phyloP scores from a whole-genome alignment of 805 yeast species.

The Starmera amethionina region DNA sequence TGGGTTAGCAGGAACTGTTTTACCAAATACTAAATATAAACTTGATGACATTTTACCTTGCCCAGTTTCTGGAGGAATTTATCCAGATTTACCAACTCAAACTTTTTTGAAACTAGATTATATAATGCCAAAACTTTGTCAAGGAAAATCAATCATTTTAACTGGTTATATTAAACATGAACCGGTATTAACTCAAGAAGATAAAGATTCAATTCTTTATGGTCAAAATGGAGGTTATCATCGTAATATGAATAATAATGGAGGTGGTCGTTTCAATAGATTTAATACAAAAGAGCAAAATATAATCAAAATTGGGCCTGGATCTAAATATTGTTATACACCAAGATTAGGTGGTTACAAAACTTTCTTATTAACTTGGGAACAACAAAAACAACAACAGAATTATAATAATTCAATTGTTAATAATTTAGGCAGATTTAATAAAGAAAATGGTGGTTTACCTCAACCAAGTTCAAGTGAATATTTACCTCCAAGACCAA shows the following conservation, averaged over 20 bases:
- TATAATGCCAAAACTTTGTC: conserved; percentile 44
- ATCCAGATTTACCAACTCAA: conserved; percentile 31
- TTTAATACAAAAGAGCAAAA: conserved; percentile 26
- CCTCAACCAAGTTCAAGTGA: conserved; percentile 8
- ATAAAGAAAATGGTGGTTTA: not conserved
- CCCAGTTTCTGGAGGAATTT: conserved; percentile 24
- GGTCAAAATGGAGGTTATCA: conserved; percentile 27
- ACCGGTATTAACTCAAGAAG: conserved; percentile 56
- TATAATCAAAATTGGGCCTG: conserved; percentile 37
- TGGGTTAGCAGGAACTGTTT: conserved; percentile 51
- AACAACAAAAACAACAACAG: conserved; percentile 6
- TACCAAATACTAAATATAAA: conserved; percentile 23
- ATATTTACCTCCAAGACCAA: conserved; percentile 2
- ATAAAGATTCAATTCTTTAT: conserved; percentile 49
- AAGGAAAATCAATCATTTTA: conserved; percentile 73
- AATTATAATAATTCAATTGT: conserved; percentile 1
- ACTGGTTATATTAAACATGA: conserved; percentile 65
- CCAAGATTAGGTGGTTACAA: conserved; percentile 43
- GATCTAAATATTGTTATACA: conserved; percentile 32
- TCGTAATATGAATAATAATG: conserved; percentile 19
- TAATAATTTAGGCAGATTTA: not conserved
- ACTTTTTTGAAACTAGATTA: conserved; percentile 38
- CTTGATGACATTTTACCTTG: conserved; percentile 22
- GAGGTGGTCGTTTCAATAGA: conserved; percentile 16
- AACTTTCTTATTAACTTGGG: conserved; percentile 23